Conservation (phyloP, 2,329 filamentous ascomycete genomes). For the Xylariaceae sp. region DNA sequence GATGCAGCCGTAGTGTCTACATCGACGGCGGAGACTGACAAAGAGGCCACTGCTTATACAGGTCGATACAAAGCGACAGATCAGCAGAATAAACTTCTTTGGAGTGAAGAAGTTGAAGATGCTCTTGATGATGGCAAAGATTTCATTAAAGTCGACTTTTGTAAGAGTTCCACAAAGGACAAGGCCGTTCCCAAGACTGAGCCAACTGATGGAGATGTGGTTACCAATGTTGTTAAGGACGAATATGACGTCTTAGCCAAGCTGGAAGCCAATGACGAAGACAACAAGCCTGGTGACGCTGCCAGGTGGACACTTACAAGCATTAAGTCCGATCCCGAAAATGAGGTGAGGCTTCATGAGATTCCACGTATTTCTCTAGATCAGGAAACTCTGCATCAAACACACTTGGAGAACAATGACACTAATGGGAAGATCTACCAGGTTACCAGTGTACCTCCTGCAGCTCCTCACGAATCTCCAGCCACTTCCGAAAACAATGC, state of each 20-base stretch:
- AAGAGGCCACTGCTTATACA: too few relatives aligned
- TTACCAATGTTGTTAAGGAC: background rate
- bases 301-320: background rate
- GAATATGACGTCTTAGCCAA: background rate
- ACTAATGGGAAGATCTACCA: background rate
- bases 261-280: background rate
- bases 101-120: background rate
- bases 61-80: too few relatives aligned
- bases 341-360: slow-evolving; percentile 5
- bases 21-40: too few relatives aligned
- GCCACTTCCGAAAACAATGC: background rate
- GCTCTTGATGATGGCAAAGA: background rate
- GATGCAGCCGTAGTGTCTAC: too few relatives aligned
- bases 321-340: background rate
- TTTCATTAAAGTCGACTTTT: background rate
- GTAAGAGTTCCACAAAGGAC: too few relatives aligned
- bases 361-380: background rate
- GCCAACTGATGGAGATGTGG: background rate
- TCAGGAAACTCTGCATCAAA: background rate
- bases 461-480: background rate
- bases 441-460: background rate
- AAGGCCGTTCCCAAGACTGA: background rate
- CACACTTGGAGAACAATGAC: background rate
- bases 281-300: background rate
- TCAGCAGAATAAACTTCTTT: background rate